Evolutionary conservation across 192 early-diverging fungal genomes (phyloP), one percentile per base, ranked within the genome.

Genomic region (Ambispora gerdemannii): DNA sequence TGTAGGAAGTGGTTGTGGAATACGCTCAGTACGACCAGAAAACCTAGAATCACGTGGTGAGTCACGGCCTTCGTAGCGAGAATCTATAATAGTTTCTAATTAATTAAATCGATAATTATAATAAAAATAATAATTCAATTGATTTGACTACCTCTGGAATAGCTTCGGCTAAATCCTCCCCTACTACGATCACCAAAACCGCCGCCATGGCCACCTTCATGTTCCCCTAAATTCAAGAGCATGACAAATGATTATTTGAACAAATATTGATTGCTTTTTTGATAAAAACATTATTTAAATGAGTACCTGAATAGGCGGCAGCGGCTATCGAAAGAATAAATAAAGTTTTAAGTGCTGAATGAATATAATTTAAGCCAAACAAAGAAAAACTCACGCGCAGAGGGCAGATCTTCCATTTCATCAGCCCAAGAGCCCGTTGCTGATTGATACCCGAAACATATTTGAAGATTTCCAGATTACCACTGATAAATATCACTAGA

Each of bases 371-470:
- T 33, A 67, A 51, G 31, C 34, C 28, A 47, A 17, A 36, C 20
- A 63, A 62, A 66, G n/a, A 65, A 34, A 64, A 35, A 71, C 70
- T 51, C 80, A 91, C 89, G 93, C 67, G 91, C 95, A 74, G 89
- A 87, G 36, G 95, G 96, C 71, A 95, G 86, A 77, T 88, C 90
- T 22, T 85, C 78, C 70, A 93, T 88, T 75, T 98, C 94, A 85
- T 98, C 96, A 70, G 96, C 95, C 94, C 95, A 96, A 35, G 90
- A 88, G 20, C 86, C 82, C 53, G 77, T 82, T 69, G 79, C 84
- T 87, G 75, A 20, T 33, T 47, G 38, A 71, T 4, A 34, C 11
- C 17, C 17, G 6, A 6, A 61, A 60, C 3, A 25, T 43, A 38
- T 32, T 51, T 15, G 36, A 15, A 22, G 11, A 31, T 73, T 22